These are phyloP conservation scores for Saccharomyces hybrid DNA, from an alignment of 1,139 yeast species.

Conservation along the genomic window DNA sequence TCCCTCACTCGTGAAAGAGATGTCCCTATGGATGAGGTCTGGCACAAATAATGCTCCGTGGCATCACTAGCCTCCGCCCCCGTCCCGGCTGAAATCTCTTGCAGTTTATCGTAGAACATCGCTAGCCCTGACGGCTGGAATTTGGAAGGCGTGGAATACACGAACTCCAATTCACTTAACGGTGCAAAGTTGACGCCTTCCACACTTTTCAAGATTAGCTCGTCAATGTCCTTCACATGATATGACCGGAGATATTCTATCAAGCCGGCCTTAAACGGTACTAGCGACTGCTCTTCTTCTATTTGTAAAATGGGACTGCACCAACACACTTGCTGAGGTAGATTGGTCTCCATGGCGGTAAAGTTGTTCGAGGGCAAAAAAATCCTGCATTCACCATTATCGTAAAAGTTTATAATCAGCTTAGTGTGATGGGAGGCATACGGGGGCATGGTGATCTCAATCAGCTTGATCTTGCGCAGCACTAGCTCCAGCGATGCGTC, in stretches of 20 bases:
- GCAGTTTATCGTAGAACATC: neutral
- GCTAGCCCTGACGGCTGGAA: neutral
- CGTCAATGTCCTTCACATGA: constrained; percentile 27
- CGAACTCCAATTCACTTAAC: constrained; percentile 42
- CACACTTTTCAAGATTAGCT: constrained; percentile 32
- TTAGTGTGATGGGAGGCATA: constrained; percentile 56
- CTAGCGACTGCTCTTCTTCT: neutral
- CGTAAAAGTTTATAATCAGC: constrained; percentile 51
- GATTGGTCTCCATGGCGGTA: constrained; percentile 45
- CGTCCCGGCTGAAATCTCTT: neutral
- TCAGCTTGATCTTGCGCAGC: constrained; percentile 13
- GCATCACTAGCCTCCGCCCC: constrained; percentile 2
- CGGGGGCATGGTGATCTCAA: constrained; percentile 30
- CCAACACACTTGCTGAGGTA: constrained; percentile 63
- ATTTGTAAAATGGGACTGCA: constrained; percentile 41
- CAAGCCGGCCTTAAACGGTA: constrained; percentile 38
- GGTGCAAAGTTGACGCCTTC: constrained; percentile 38
- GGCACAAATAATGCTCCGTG: constrained; percentile 40
- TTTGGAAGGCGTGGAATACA: constrained; percentile 46
- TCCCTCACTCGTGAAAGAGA: constrained; percentile 38
- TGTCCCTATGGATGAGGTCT: constrained; percentile 54
- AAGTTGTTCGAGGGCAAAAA: constrained; percentile 57
- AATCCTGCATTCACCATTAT: constrained; percentile 40
- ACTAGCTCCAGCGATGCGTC: constrained; percentile 3
- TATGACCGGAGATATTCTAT: constrained; percentile 41